These are phyloP conservation scores for Colletotrichum tabaci DNA, from an alignment of 2,329 filamentous ascomycete species.

Conservation along the genomic window DNA sequence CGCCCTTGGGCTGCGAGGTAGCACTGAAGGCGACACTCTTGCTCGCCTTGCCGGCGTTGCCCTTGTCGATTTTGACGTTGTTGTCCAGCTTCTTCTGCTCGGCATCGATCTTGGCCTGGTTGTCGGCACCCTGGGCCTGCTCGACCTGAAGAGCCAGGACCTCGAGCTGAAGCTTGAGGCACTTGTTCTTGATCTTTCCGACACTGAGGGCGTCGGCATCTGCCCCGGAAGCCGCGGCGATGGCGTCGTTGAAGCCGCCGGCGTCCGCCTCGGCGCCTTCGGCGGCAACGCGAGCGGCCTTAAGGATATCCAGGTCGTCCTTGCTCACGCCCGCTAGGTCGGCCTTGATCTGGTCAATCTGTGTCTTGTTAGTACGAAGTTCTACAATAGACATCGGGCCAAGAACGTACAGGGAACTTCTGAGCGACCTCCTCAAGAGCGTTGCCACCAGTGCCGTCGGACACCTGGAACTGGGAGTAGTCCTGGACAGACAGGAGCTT, in stretches of 20 bases:
- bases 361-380: not conserved
- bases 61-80: conserved; percentile 61
- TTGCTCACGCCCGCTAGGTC: conserved; percentile 63
- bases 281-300: conserved; percentile 63
- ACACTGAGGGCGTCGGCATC: conserved; percentile 63
- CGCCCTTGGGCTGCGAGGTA: conserved; percentile 22
- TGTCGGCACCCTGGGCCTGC: conserved; percentile 63
- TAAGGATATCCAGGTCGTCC: conserved; percentile 65
- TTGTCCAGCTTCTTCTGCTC: conserved; percentile 68
- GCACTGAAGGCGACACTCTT: conserved; percentile 55
- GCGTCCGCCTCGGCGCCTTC: conserved; percentile 66
- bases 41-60: conserved; percentile 53
- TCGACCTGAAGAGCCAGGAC: conserved; percentile 66
- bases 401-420: conserved; percentile 64
- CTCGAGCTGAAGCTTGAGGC: conserved; percentile 70
- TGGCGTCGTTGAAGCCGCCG: conserved; percentile 67
- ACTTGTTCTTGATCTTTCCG: conserved; percentile 74
- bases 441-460: conserved; percentile 66
- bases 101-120: conserved; percentile 58
- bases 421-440: conserved; percentile 68
- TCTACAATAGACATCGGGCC: too few relatives aligned
- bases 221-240: conserved; percentile 60
- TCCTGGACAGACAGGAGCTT: conserved; percentile 36
- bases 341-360: conserved; percentile 43
- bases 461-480: conserved; percentile 58